Base-by-base conservation (phyloP, 768 basidiomycete genomes). In the Neoboletus brunneissimus region DNA sequence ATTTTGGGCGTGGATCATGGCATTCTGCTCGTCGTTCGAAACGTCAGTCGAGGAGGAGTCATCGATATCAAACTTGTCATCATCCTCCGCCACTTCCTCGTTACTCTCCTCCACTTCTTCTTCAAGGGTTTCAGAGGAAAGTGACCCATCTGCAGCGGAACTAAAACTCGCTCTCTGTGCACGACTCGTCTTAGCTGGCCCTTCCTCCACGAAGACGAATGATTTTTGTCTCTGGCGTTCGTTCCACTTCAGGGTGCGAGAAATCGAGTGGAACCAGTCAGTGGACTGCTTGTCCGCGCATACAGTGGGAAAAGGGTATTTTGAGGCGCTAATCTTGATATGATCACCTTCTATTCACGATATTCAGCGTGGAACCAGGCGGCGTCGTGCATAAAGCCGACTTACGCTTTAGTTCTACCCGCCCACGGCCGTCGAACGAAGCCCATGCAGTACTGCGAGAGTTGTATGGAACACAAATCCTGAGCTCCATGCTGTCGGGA, bases 391-490 rank as follows among this genome's bases (percentile, higher is more conserved):
- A 15, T 44, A 31, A 46, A 38, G 20, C 12, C 16, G 32, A 79
- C 92, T 67, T 67, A 96, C 96, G 97, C 73, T 91, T 91, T 23
- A 98, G 78, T 74, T 99, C 97, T 13, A 99, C 90, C 34, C 97
- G 83, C 1, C 97, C 97, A 44, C 97, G 86, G 22, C 97, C 97
- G 67, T 99, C 97, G 69, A 99, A 99, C 22, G 93, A 95, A 10
- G 91, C 97, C 97, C 97, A 99, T 9, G 97, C 97, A 0, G 96
- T 99, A 66, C 94, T 96, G 44, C 97, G 80, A 23, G 94, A 97
- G 72, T 98, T 98, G 77, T 93, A 98, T 10, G 97, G 97, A n/a
- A 99, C 97, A 64, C 96, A 98, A 34, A 99, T 92, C 5, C 97
- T 86, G 38, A 99, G 80, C 67, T 98, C 96, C 94, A 98, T 98